Percentiles rank a stretch among this genome's conserved stretches.
Conservation (phyloP, 2,329 filamentous ascomycete genomes). For the Aspergillus fumigatus region DNA sequence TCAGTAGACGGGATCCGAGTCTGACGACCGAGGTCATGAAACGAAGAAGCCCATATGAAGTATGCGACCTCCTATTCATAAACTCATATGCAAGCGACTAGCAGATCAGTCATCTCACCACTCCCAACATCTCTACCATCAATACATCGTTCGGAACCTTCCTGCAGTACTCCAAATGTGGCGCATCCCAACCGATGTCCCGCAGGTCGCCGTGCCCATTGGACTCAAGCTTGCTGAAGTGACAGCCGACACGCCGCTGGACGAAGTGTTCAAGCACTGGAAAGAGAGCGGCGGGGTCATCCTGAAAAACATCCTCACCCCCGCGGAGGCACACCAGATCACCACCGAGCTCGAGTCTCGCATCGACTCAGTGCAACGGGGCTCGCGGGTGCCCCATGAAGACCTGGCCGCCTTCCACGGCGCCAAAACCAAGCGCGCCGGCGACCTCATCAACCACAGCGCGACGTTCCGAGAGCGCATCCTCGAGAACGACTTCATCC, state of each 20-base stretch:
- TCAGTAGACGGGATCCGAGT: not conserved
- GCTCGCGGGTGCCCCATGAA: not conserved
- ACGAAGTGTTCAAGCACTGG: not conserved
- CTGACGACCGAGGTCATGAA: not conserved
- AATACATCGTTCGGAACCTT: too few species aligned
- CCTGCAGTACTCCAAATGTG: not conserved
- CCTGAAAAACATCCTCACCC: not conserved
- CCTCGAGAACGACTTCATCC: constrained; percentile 27
- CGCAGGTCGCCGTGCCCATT: not conserved
- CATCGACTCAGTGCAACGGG: not conserved
- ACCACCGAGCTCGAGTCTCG: not conserved
- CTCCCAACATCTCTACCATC: too few species aligned
- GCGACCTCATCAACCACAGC: constrained; percentile 11
- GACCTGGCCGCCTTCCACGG: not conserved
- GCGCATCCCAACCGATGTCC: not conserved
- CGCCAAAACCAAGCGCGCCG: not conserved
- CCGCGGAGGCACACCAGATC: not conserved
- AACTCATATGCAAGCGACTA: not conserved
- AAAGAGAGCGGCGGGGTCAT: not conserved
- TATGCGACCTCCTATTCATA: not conserved
- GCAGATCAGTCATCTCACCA: too few species aligned
- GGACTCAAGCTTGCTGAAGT: not conserved
- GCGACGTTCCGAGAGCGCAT: constrained; percentile 23
- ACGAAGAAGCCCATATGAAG: not conserved
- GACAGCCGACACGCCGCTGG: not conserved